Base-by-base conservation (phyloP, 208 protist genomes). In the Trypanosoma conorhini region DNA sequence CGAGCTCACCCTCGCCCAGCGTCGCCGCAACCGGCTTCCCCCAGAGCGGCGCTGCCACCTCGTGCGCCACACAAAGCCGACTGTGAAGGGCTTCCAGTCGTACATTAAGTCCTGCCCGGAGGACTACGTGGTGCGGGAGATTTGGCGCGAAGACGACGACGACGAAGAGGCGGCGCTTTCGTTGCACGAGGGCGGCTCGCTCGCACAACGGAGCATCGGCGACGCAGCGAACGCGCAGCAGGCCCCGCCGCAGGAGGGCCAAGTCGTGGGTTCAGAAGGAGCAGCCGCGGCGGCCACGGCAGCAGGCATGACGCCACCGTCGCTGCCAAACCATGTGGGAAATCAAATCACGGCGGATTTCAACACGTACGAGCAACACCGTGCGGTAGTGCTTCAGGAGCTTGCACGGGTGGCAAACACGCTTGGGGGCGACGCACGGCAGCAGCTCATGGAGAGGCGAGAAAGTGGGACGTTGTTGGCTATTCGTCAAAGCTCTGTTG, bases 11-110 rank as follows among this genome's bases (percentile, higher is more conserved):
- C 42, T 88, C 15, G 91, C 91, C 0, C 87, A 96, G 67, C 81
- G 85, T 1, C 79, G 82, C 61, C 87, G 86, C 42, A 80, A 96
- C 31, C 70, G 75, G 22, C 79, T 93, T 21, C 71, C 86, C 9
- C 67, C 86, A 2, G 83, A 93, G 51, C 77, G 85, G 21, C 86
- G 86, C 52, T 93, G 81, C 58, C 85, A 93, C 62, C 89, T 96
- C 40, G 82, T 79, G 46, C 87, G 91, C 33, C 90, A 91, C 62
- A 82, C 86, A 15, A 96, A 96, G 56, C 91, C 91, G 4, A 86
- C 66, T 31, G 77, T 91, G 12, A 74, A 70, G 46, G 91, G 91
- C 10, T 96, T 96, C 62, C 91, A 96, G 66, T 88, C 82, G 15
- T 93, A 93, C 73, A 69, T 84, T 21, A 96, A 96, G 63, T 79